Conservation (phyloP, 1,139 yeast species). For the Debaryomycetaceae sp. region DNA sequence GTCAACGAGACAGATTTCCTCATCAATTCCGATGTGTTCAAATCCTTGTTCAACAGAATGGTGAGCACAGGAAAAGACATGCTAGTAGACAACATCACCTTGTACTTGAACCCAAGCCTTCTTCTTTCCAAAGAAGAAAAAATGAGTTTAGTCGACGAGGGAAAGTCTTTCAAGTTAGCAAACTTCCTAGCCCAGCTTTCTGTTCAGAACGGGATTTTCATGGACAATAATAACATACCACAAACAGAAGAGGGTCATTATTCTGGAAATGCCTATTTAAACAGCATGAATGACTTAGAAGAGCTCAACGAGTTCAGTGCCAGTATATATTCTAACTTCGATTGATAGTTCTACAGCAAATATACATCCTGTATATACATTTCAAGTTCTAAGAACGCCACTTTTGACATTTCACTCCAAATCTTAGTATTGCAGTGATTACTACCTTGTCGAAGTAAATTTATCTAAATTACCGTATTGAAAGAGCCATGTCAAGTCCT, state of each 20-base stretch:
- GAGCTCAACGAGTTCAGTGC: slow-evolving; percentile 88
- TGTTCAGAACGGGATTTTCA: slow-evolving; percentile 59
- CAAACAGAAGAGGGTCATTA: slow-evolving; percentile 45
- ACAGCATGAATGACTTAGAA: slow-evolving; percentile 50
- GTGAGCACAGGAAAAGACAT: slow-evolving; percentile 27
- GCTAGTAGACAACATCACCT: slow-evolving; percentile 25
- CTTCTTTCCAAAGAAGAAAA: slow-evolving; percentile 8
- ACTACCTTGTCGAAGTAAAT: background rate
- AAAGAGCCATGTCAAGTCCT: slow-evolving; percentile 22
- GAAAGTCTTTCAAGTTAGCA: slow-evolving; percentile 55
- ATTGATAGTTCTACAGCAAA: slow-evolving; percentile 55
- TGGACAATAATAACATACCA: slow-evolving; percentile 38
- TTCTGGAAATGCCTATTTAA: slow-evolving; percentile 41
- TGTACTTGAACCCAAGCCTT: slow-evolving; percentile 18
- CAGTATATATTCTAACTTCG: slow-evolving; percentile 82
- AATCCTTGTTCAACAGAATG: slow-evolving; percentile 26
- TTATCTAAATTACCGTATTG: background rate
- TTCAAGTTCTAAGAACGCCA: slow-evolving; percentile 23
- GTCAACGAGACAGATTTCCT: slow-evolving; percentile 41
- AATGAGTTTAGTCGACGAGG: slow-evolving; percentile 17
- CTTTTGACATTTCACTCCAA: background rate
- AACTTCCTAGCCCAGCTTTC: slow-evolving; percentile 65
- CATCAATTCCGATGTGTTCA: slow-evolving; percentile 29
- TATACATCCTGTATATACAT: slow-evolving; percentile 78
- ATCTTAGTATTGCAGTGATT: background rate